Percentiles rank a stretch among this genome's conserved stretches.
phyloP scores from a whole-genome alignment of 192 early-diverging fungal species.

The Backusella psychrophila region DNA sequence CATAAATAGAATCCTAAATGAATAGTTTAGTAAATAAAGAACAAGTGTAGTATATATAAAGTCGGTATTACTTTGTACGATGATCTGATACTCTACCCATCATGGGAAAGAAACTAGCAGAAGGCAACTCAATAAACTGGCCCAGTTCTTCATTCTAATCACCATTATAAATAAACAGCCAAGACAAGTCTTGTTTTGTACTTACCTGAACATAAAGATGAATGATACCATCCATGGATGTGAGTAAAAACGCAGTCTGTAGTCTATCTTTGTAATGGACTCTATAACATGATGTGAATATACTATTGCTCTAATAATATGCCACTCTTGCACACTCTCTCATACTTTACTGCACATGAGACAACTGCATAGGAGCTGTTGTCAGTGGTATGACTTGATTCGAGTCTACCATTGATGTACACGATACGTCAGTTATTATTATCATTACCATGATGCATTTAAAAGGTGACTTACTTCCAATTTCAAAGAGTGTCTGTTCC shows the following conservation, averaged over 20 bases:
- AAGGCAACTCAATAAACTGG: conserved; percentile 24
- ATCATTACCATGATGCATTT: not conserved
- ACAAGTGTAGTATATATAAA: not conserved
- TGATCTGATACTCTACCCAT: conserved; percentile 25
- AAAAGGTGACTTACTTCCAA: conserved; percentile 10
- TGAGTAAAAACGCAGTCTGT: conserved; percentile 27
- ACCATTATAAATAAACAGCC: not conserved
- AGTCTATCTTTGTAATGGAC: conserved; percentile 3
- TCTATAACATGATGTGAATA: not conserved
- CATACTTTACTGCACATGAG: conserved; percentile 27
- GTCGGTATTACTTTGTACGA: conserved; percentile 12
- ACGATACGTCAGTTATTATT: not conserved
- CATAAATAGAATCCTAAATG: conserved; percentile 24
- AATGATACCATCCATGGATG: conserved; percentile 31
- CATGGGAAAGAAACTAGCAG: conserved; percentile 20
- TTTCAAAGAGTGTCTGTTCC: conserved; percentile 25
- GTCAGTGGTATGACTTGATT: conserved; percentile 29
- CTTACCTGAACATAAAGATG: conserved; percentile 35
- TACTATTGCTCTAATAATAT: not conserved
- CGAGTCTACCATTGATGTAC: conserved; percentile 6
- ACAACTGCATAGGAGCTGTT: conserved; percentile 35
- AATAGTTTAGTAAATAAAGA: not conserved
- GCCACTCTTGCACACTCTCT: not conserved
- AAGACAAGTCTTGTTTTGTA: not conserved
- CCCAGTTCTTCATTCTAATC: not conserved